Percentiles rank a stretch among this genome's conserved stretches.
Conservation (phyloP, 352 stramenopile species). For the Globisporangium recalcitrans region DNA sequence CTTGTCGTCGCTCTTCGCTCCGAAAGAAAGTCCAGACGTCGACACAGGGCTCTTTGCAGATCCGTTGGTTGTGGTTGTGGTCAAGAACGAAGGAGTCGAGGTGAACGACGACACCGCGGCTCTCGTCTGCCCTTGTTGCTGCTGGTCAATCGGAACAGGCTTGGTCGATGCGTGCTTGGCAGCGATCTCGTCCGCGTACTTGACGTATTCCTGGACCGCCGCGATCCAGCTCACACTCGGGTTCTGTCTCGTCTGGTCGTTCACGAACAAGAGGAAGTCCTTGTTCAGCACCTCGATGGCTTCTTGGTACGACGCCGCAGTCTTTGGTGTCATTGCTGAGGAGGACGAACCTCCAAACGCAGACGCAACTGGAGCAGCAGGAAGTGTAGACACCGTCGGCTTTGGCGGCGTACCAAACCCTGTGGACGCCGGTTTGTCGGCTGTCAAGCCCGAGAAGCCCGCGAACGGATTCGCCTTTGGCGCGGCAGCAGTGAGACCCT, state of each 20-base stretch:
- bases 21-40: constrained; percentile 18
- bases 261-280: constrained; percentile 73
- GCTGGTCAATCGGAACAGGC: constrained; percentile 39
- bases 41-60: constrained; percentile 8
- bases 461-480: constrained; percentile 54
- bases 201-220: constrained; percentile 71
- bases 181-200: constrained; percentile 55
- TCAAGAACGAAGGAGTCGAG: constrained; percentile 4
- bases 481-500: constrained; percentile 29
- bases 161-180: constrained; percentile 60
- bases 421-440: constrained; percentile 11
- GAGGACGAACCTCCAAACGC: not conserved
- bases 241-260: constrained; percentile 56
- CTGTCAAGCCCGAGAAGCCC: constrained; percentile 52
- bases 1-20: constrained; percentile 11
- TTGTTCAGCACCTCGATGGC: constrained; percentile 83
- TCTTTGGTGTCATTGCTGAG: not conserved
- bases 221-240: constrained; percentile 59
- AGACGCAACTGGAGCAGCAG: not conserved
- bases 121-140: constrained; percentile 9
- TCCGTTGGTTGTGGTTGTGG: not conserved
- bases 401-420: constrained; percentile 8
- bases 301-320: constrained; percentile 48
- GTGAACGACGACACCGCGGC: constrained; percentile 3
- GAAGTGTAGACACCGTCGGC: not conserved